Conservation (phyloP, 2,329 filamentous ascomycete genomes). For the Fusarium kyushuense region DNA sequence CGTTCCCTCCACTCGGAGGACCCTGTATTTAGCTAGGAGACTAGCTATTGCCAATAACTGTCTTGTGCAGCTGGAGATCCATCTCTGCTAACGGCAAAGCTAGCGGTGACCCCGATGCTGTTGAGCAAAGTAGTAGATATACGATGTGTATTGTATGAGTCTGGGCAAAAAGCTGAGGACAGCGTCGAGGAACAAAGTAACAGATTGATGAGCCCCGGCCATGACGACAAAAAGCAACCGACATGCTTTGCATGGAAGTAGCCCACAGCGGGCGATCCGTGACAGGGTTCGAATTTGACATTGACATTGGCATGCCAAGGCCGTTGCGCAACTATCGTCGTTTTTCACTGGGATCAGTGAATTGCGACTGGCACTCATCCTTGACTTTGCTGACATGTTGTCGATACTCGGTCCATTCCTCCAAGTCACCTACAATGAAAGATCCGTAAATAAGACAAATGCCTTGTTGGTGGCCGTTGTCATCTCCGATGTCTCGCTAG, state of each 20-base stretch:
- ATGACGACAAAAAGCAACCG: constrained; percentile 35
- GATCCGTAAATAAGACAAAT: not conserved
- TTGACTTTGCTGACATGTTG: constrained; percentile 27
- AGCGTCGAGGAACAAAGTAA: constrained; percentile 10
- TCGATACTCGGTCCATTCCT: constrained; percentile 34
- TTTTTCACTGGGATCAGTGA: constrained; percentile 13
- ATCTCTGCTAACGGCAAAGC: constrained; percentile 8
- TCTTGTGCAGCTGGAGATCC: constrained; percentile 4
- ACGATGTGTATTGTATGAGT: not conserved
- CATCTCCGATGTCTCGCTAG: constrained; percentile 37
- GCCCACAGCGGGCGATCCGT: constrained; percentile 32
- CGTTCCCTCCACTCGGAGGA: constrained; percentile 17
- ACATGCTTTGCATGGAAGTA: constrained; percentile 40
- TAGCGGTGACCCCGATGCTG: constrained; percentile 19
- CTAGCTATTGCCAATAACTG: not conserved
- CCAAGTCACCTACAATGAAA: not conserved
- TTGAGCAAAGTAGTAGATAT: not conserved
- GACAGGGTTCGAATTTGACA: constrained; percentile 32
- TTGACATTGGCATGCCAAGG: constrained; percentile 15
- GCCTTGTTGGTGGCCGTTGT: constrained; percentile 11
- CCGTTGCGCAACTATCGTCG: constrained; percentile 22
- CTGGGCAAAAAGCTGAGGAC: constrained; percentile 5
- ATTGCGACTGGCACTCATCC: constrained; percentile 33
- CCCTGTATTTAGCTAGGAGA: not conserved
- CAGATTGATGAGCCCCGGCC: constrained; percentile 15